Evolutionary conservation across 768 basidiomycete species (phyloP).

Genomic region (Amylocystis lapponica): DNA sequence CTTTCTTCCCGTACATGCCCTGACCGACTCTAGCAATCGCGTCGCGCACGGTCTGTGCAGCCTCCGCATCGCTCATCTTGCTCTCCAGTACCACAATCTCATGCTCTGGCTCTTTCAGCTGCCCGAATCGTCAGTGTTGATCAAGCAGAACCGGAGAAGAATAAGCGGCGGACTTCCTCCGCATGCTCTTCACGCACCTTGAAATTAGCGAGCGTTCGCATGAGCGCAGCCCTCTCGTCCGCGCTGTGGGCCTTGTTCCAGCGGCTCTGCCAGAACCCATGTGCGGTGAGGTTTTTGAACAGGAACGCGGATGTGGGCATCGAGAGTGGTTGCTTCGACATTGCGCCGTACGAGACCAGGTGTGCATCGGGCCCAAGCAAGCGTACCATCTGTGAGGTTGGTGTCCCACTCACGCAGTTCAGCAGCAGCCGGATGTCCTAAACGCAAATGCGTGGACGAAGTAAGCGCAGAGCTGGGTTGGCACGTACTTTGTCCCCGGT

Average conservation of each 20-base stretch:
- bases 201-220: conserved; percentile 45
- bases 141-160: background rate
- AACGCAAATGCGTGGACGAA: background rate
- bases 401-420: conserved; percentile 60
- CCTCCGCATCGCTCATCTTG: conserved; percentile 33
- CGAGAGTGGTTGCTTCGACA: conserved; percentile 78
- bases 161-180: conserved; percentile 1
- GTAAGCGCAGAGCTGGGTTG: background rate
- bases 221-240: conserved; percentile 27
- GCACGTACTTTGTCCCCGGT: conserved; percentile 52
- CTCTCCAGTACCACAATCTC: conserved; percentile 53
- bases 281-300: conserved; percentile 73
- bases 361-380: conserved; percentile 63
- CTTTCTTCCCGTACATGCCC: conserved; percentile 45
- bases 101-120: conserved; percentile 68
- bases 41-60: conserved; percentile 27
- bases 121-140: background rate
- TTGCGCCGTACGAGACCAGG: conserved; percentile 84
- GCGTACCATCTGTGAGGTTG: conserved; percentile 64
- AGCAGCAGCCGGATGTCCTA: conserved; percentile 36
- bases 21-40: conserved; percentile 27
- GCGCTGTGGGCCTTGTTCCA: conserved; percentile 54
- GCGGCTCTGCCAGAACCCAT: conserved; percentile 74
- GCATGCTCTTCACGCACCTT: conserved; percentile 30
- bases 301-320: conserved; percentile 78